Base-by-base conservation (phyloP, 192 early-diverging fungal genomes). In the Chytriomyces sp. region DNA sequence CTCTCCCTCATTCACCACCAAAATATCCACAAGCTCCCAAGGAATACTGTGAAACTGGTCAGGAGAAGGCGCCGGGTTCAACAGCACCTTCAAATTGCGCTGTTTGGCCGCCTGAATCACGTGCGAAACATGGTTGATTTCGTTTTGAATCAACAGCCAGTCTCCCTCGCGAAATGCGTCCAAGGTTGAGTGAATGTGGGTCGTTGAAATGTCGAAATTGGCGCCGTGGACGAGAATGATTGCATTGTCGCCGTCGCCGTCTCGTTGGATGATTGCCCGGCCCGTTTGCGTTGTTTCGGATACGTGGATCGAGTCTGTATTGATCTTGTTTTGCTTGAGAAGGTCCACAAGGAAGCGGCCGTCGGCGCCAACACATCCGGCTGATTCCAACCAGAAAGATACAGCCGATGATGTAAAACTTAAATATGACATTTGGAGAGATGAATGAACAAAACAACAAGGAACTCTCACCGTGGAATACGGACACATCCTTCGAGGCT, bases 81-180 rank as follows among this genome's bases (percentile, higher is more conserved):
- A 92, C 66, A 93, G 80, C 6, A 94, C 83, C 59, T 84, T 91
- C 75, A 97, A 72, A 3, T 91, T 91, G 88, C 48, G 26, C 13
- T 67, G 46, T 49, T 75, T 71, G 13, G 65, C 77, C 8, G 20
- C 28, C 24, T 61, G 13, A 8, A 83, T 70, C n/a, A 79, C 75
- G 11, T 72, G 59, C 45, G 73, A 74, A 59, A 80, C 80, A 5
- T 64, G 5, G 75, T 82, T 83, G 68, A 95, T 94, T 80, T 98
- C 96, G 82, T 96, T 97, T 61, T 97, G 95, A 78, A 95, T 84
- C 1, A 97, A 72, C 20, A 96, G 81, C 92, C 92, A 94, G 74
- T 94, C 93, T 10, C 89, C 90, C 23, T 69, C 24, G 6, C 81
- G 77, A 80, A 44, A 82, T 57, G 28, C 60, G 24, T 60, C 45